Percentiles rank a stretch among this genome's conserved stretches.
Conservation (phyloP, 108 stramenopile genomes). For the Nannochloropsis oceanica region DNA sequence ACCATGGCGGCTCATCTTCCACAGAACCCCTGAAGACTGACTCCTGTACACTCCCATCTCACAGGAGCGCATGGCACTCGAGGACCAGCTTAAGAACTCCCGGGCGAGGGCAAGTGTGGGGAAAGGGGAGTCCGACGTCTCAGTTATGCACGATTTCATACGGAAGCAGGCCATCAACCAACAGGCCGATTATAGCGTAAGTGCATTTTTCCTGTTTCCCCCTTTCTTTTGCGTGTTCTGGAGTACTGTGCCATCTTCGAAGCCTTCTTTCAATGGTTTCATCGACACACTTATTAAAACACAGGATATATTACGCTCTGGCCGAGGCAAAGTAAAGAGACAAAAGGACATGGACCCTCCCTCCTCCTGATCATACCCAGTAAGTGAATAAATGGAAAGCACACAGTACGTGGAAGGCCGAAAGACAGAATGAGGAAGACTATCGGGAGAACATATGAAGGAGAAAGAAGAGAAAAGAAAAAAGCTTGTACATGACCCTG, state of each 20-base stretch:
- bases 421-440: not conserved
- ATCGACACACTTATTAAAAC: not conserved
- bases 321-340: not conserved
- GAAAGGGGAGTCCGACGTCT: not conserved
- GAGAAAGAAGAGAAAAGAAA: not conserved
- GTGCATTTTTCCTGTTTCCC: not conserved
- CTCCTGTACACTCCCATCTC: not conserved
- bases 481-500: not conserved
- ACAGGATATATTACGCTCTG: not conserved
- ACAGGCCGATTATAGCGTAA: not conserved
- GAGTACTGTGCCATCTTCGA: not conserved
- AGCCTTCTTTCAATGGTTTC: not conserved
- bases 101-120: not conserved
- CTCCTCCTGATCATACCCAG: not conserved
- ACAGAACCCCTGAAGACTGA: not conserved
- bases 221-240: not conserved
- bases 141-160: not conserved
- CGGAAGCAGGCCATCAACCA: not conserved
- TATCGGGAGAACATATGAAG: not conserved
- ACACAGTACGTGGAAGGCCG: too few relatives aligned
- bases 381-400: not conserved
- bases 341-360: not conserved
- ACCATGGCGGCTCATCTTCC: not conserved
- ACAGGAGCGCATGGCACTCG: not conserved
- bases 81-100: not conserved